phyloP scores from a whole-genome alignment of 371 early-diverging fungal genomes.

The Choanephora cucurbitarum region DNA sequence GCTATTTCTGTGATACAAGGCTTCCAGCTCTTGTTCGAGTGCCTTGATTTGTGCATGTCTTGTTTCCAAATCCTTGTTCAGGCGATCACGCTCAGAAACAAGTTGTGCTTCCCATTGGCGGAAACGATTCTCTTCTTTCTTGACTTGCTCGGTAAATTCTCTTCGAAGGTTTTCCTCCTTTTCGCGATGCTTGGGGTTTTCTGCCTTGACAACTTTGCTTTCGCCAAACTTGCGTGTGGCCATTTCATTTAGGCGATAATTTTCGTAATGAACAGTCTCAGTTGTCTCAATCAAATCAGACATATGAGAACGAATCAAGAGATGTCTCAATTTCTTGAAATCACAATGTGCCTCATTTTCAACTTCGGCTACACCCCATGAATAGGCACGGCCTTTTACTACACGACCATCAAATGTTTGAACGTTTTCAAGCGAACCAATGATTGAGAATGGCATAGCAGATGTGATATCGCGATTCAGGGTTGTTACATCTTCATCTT shows the following conservation, averaged over 20 bases:
- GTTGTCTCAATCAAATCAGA: constrained; percentile 88
- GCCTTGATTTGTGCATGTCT: constrained; percentile 92
- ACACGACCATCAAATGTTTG: constrained; percentile 70
- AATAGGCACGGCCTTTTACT: constrained; percentile 87
- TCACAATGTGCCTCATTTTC: constrained; percentile 91
- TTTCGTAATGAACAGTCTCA: constrained; percentile 90
- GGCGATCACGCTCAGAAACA: constrained; percentile 92
- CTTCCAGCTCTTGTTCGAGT: constrained; percentile 84
- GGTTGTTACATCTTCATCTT: constrained; percentile 76
- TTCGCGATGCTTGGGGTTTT: constrained; percentile 88
- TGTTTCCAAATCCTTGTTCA: constrained; percentile 95
- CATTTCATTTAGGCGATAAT: constrained; percentile 81
- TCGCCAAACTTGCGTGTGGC: constrained; percentile 81
- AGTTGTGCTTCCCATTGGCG: constrained; percentile 93
- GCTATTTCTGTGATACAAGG: constrained; percentile 38
- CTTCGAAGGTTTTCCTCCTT: constrained; percentile 91
- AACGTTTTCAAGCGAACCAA: constrained; percentile 87
- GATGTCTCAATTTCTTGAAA: constrained; percentile 89
- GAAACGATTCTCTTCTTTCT: constrained; percentile 89
- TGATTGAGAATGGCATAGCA: constrained; percentile 94
- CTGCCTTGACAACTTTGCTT: constrained; percentile 59
- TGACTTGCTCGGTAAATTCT: constrained; percentile 92
- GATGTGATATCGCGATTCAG: constrained; percentile 80
- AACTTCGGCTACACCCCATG: constrained; percentile 94
- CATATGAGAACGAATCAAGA: constrained; percentile 94